These are phyloP conservation scores for Bertia moriformis DNA, from an alignment of 2,329 filamentous ascomycete genomes.

Conservation along the genomic window DNA sequence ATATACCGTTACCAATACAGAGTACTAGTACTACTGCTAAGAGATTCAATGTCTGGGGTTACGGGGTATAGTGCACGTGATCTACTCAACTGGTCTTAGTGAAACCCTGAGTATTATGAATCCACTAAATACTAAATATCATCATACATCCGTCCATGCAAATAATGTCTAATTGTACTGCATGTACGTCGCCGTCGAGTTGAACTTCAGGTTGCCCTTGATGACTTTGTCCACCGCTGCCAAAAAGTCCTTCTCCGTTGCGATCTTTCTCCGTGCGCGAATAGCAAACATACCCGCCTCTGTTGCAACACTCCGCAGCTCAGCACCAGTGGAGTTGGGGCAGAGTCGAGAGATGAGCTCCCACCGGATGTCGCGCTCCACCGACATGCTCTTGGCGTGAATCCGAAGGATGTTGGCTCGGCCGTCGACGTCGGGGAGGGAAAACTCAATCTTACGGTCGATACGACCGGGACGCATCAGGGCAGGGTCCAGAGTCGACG, in stretches of 20 bases:
- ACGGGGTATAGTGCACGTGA: too few relatives aligned
- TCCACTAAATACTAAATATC: constrained; percentile 4
- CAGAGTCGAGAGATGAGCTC: constrained; percentile 94
- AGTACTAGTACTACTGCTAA: too few relatives aligned
- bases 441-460: constrained; percentile 98
- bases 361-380: constrained; percentile 97
- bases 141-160: constrained; percentile 1
- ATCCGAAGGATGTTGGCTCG: constrained; percentile 95
- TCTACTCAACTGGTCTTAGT: too few relatives aligned
- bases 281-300: constrained; percentile 99
- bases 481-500: constrained; percentile 88
- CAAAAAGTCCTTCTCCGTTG: constrained; percentile 96
- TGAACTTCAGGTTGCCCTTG: constrained; percentile 98
- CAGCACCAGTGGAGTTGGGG: constrained; percentile 92
- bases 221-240: constrained; percentile 98
- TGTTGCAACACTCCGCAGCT: constrained; percentile 89
- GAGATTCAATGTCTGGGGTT: too few relatives aligned
- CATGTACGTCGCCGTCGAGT: constrained; percentile 94
- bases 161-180: constrained; percentile 75
- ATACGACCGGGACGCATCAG: constrained; percentile 95
- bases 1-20: too few relatives aligned
- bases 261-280: constrained; percentile 84
- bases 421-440: constrained; percentile 88
- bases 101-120: too few relatives aligned
- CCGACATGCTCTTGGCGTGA: constrained; percentile 98